A percentile compares a stretch with the other conserved stretches of the same genome.
phyloP scores from a whole-genome alignment of 2,329 filamentous ascomycete genomes.

The Xylaria sp. region DNA sequence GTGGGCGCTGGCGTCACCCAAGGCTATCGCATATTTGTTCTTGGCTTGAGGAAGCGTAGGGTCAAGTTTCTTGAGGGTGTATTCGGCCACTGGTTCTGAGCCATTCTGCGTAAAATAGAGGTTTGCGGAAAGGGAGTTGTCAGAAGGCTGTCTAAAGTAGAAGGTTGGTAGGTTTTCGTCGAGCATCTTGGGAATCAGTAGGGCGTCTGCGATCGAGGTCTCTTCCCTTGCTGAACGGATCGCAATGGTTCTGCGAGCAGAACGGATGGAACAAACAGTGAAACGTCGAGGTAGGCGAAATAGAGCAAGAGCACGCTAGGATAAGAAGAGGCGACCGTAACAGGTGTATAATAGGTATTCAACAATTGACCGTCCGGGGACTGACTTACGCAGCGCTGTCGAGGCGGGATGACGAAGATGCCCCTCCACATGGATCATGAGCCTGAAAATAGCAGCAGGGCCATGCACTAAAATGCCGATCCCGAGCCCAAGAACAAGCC shows the following conservation, averaged over 20 bases:
- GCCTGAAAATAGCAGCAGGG: constrained; percentile 21
- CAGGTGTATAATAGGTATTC: not conserved
- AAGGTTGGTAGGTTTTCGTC: constrained; percentile 91
- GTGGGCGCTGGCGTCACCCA: constrained; percentile 81
- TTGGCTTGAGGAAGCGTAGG: constrained; percentile 71
- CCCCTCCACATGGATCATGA: constrained; percentile 17
- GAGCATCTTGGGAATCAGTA: constrained; percentile 64
- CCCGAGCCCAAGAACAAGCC: not conserved
- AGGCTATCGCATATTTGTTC: constrained; percentile 85
- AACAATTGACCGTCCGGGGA: not conserved
- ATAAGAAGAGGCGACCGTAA: not conserved
- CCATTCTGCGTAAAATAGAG: constrained; percentile 73
- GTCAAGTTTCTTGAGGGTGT: constrained; percentile 78
- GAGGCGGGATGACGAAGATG: constrained; percentile 22
- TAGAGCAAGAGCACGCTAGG: not conserved
- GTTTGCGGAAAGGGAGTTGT: constrained; percentile 61
- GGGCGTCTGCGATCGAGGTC: not conserved
- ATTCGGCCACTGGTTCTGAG: constrained; percentile 78
- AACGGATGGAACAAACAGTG: not conserved
- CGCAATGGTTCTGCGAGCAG: not conserved
- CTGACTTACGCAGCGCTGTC: constrained; percentile 7
- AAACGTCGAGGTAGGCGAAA: not conserved
- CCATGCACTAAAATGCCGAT: not conserved
- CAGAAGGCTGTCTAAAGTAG: constrained; percentile 57
- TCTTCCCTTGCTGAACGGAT: not conserved